Percentiles rank a stretch among this genome's conserved stretches.
phyloP scores from a whole-genome alignment of 306 rosid species.

The Cicer bijugum region DNA sequence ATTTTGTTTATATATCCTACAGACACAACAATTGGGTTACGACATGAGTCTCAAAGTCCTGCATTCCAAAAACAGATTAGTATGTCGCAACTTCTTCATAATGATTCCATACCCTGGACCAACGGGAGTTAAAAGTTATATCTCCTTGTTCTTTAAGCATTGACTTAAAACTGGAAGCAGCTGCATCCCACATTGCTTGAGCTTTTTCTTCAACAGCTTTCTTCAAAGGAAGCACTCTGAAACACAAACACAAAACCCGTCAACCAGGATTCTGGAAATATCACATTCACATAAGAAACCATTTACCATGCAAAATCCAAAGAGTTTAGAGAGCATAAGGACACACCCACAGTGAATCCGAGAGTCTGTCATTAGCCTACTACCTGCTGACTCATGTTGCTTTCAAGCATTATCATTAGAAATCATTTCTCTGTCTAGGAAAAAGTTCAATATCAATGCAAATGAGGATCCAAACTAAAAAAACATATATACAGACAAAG shows the following conservation, averaged over 20 bases:
- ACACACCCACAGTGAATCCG: constrained; percentile 69
- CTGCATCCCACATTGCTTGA: constrained; percentile 71
- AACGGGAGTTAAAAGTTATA: constrained; percentile 78
- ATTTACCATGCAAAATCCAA: constrained; percentile 65
- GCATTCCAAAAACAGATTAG: constrained; percentile 37
- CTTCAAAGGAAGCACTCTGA: constrained; percentile 86
- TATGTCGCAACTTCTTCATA: constrained; percentile 38
- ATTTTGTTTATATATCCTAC: constrained; percentile 3
- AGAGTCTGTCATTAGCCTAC: constrained; percentile 82
- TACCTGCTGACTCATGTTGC: constrained; percentile 84
- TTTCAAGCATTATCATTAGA: constrained; percentile 73
- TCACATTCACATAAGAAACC: constrained; percentile 41
- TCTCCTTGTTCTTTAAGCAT: constrained; percentile 85
- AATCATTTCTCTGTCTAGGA: constrained; percentile 78
- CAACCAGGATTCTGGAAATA: constrained; percentile 44
- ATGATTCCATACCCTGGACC: constrained; percentile 81
- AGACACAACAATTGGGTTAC: not conserved
- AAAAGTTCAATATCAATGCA: constrained; percentile 69
- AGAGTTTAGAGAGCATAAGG: constrained; percentile 58
- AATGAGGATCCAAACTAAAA: constrained; percentile 53
- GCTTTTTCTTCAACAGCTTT: constrained; percentile 89
- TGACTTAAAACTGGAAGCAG: constrained; percentile 69
- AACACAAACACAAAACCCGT: constrained; percentile 44
- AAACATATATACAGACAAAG: constrained; percentile 48
- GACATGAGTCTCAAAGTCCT: constrained; percentile 7